Evolutionary conservation across 2,329 filamentous ascomycete genomes (phyloP).

Genomic region (Zasmidium citrigriseum): DNA sequence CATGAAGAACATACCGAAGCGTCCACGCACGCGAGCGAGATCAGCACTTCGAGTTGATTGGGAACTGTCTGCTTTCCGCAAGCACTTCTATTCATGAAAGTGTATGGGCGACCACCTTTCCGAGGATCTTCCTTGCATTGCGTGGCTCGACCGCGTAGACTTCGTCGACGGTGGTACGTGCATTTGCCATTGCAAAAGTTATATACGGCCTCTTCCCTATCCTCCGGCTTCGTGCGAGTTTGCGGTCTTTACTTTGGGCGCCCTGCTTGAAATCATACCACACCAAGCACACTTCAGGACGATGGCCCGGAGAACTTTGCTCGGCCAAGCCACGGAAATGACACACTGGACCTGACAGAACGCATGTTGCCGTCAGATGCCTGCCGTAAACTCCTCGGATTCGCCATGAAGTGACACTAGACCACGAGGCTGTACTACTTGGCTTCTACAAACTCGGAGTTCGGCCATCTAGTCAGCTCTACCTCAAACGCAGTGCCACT

Average conservation of each 20-base stretch:
- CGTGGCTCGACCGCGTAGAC: neutral
- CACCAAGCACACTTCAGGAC: neutral
- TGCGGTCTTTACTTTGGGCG: neutral
- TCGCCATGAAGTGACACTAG: neutral
- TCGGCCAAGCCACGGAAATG: neutral
- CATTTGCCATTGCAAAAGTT: neutral
- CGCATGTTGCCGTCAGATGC: neutral
- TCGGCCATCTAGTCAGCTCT: neutral
- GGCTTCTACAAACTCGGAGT: neutral
- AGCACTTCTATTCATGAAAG: too few relatives aligned
- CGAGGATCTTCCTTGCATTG: neutral
- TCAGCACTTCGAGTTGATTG: too few relatives aligned
- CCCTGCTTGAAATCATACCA: neutral
- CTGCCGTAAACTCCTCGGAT: neutral
- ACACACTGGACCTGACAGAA: neutral
- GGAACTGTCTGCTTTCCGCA: too few relatives aligned
- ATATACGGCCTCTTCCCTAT: neutral
- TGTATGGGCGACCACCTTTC: neutral
- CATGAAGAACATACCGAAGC: too few relatives aligned
- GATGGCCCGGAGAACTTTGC: neutral
- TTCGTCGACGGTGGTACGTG: neutral
- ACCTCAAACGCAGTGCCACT: neutral
- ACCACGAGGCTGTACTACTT: neutral
- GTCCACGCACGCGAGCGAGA: too few relatives aligned
- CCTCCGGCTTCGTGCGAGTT: neutral